A percentile compares a stretch with the other conserved stretches of the same genome.
phyloP scores from a whole-genome alignment of 2,329 filamentous ascomycete species.

The Trichoderma cornu-damae region DNA sequence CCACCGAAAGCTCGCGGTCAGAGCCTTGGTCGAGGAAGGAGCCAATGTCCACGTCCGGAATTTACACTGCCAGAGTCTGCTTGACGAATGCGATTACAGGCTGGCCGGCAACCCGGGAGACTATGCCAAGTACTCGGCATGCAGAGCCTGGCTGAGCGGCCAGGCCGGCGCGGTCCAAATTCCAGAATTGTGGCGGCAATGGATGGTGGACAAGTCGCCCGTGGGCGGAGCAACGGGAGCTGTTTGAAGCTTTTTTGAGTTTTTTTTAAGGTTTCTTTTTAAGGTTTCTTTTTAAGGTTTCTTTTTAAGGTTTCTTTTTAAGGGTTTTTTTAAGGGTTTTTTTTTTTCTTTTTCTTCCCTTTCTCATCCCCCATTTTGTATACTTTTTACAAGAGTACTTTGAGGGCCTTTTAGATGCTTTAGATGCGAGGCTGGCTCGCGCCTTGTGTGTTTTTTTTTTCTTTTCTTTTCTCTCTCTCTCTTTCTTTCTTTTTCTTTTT shows the following conservation, averaged over 20 bases:
- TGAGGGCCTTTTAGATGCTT: background rate
- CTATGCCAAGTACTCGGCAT: constrained; percentile 43
- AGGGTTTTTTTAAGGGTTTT: too few relatives aligned
- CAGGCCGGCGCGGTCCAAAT: constrained; percentile 34
- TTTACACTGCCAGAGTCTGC: constrained; percentile 39
- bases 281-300: too few relatives aligned
- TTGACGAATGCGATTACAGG: constrained; percentile 43
- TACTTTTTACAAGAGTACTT: background rate
- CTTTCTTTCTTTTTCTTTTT: background rate
- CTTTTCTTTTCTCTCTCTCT: background rate
- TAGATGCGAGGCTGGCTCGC: background rate
- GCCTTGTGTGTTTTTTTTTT: background rate
- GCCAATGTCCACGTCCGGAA: constrained; percentile 47
- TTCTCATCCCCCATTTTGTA: background rate
- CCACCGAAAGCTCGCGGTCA: constrained; percentile 49
- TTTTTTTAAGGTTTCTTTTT: too few relatives aligned
- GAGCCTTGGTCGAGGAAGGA: constrained; percentile 41
- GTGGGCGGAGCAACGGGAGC: too few relatives aligned
- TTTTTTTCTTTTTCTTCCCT: too few relatives aligned
- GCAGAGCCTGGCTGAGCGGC: constrained; percentile 43
- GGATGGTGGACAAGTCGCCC: constrained; percentile 24
- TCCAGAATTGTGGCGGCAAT: constrained; percentile 40
- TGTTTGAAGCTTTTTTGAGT: too few relatives aligned
- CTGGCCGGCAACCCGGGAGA: constrained; percentile 32
- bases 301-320: too few relatives aligned